A percentile compares a stretch with the other conserved stretches of the same genome.
phyloP scores from a whole-genome alignment of 768 basidiomycete genomes.

The Galerina marginata region DNA sequence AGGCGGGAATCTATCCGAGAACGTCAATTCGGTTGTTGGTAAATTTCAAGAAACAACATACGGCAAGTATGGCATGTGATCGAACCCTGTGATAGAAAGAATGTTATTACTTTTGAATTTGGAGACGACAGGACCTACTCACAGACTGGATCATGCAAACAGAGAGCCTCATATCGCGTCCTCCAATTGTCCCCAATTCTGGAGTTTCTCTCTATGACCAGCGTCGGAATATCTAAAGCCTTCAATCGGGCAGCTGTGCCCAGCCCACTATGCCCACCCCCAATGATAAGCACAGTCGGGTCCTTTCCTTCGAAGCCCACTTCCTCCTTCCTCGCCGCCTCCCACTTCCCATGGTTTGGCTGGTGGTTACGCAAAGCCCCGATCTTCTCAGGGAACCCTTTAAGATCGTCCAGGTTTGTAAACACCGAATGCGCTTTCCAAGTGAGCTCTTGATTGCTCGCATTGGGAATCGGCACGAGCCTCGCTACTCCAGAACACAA shows the following conservation, averaged over 20 bases:
- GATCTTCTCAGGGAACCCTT: slow-evolving; percentile 54
- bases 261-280: slow-evolving; percentile 73
- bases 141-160: slow-evolving; percentile 74
- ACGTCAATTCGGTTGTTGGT: background rate
- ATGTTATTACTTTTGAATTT: background rate
- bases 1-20: slow-evolving; percentile 30
- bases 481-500: slow-evolving; percentile 58
- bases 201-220: slow-evolving; percentile 70
- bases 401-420: slow-evolving; percentile 63
- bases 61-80: slow-evolving; percentile 68
- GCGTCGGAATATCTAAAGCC: slow-evolving; percentile 53
- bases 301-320: slow-evolving; percentile 51
- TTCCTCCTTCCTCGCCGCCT: slow-evolving; percentile 45
- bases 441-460: background rate
- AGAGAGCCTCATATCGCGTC: slow-evolving; percentile 67
- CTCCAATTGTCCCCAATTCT: slow-evolving; percentile 73
- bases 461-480: slow-evolving; percentile 47
- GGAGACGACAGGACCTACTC: slow-evolving; percentile 29
- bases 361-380: slow-evolving; percentile 48
- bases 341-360: slow-evolving; percentile 63
- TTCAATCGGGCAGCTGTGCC: slow-evolving; percentile 69
- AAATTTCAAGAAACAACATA: slow-evolving; percentile 28
- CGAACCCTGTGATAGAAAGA: slow-evolving; percentile 43
- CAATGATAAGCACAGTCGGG: slow-evolving; percentile 69
- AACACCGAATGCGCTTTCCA: slow-evolving; percentile 71